These are phyloP conservation scores for Kondoa subrosea DNA, from an alignment of 768 basidiomycete species.

Conservation along the genomic window DNA sequence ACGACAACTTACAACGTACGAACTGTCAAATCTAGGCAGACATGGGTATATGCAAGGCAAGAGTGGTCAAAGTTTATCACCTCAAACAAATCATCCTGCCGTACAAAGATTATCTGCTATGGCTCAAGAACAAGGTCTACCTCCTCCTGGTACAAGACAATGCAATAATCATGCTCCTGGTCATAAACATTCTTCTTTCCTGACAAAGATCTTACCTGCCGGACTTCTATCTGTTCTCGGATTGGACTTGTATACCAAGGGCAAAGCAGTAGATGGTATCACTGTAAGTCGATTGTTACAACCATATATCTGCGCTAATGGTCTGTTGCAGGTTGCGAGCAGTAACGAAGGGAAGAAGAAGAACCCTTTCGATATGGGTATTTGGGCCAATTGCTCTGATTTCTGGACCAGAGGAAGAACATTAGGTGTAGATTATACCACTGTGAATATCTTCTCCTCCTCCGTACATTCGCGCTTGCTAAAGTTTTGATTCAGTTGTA, in stretches of 20 bases:
- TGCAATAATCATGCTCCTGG: conserved; percentile 17
- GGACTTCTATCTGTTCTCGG: conserved; percentile 84
- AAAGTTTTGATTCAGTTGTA: conserved; percentile 41
- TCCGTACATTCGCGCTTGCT: not conserved
- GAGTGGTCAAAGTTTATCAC: conserved; percentile 31
- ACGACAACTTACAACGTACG: conserved; percentile 86
- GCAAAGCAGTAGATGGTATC: conserved; percentile 72
- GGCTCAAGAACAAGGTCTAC: conserved; percentile 22
- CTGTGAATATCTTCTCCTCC: not conserved
- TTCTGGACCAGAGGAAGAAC: conserved; percentile 81
- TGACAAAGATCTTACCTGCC: conserved; percentile 31
- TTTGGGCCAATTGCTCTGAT: conserved; percentile 65
- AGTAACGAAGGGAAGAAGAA: conserved; percentile 49
- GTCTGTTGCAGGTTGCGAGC: conserved; percentile 24
- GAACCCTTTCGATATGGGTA: conserved; percentile 83
- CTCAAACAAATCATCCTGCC: conserved; percentile 22
- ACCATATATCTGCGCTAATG: not conserved
- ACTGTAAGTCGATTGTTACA: not conserved
- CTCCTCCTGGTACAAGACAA: conserved; percentile 36
- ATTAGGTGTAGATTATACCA: conserved; percentile 64
- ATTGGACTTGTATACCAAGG: conserved; percentile 82
- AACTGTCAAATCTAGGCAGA: conserved; percentile 84
- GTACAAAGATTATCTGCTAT: not conserved
- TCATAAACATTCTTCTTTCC: conserved; percentile 28
- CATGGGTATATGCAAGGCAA: conserved; percentile 96